Evolutionary conservation across 257 asterid species (phyloP).

Genomic region (Nicotiana undulata): DNA sequence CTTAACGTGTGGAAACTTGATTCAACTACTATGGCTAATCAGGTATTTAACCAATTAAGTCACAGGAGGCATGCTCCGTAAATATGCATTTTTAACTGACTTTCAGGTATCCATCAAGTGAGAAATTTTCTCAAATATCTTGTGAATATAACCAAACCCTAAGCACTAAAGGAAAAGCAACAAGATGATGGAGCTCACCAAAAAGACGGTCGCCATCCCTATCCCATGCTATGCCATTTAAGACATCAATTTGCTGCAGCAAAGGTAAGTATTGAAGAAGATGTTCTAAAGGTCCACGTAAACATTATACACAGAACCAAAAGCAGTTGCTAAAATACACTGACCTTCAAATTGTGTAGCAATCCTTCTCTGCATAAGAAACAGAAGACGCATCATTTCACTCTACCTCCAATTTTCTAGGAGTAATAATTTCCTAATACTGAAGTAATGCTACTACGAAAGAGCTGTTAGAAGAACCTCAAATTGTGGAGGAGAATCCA

Average conservation of each 20-base stretch:
- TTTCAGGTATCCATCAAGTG: neutral
- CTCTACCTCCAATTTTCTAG: neutral
- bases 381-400: conserved; percentile 1
- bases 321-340: neutral
- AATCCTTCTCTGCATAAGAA: conserved; percentile 45
- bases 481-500: conserved; percentile 81
- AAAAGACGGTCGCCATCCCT: conserved; percentile 47
- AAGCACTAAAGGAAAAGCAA: neutral
- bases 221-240: conserved; percentile 98
- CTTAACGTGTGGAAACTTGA: no score
- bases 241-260: conserved; percentile 58
- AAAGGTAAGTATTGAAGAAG: conserved; percentile 5
- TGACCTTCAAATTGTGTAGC: conserved; percentile 49
- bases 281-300: neutral
- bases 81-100: neutral
- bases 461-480: conserved; percentile 34
- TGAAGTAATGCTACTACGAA: conserved; percentile 1
- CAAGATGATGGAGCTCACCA: conserved; percentile 32
- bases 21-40: no score
- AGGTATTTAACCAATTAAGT: no score
- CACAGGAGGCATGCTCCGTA: no score
- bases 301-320: neutral
- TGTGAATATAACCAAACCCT: neutral
- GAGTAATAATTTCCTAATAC: neutral
- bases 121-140: neutral